These are phyloP conservation scores for Neurospora terricola DNA, from an alignment of 495 filamentous ascomycete species.

Conservation along the genomic window DNA sequence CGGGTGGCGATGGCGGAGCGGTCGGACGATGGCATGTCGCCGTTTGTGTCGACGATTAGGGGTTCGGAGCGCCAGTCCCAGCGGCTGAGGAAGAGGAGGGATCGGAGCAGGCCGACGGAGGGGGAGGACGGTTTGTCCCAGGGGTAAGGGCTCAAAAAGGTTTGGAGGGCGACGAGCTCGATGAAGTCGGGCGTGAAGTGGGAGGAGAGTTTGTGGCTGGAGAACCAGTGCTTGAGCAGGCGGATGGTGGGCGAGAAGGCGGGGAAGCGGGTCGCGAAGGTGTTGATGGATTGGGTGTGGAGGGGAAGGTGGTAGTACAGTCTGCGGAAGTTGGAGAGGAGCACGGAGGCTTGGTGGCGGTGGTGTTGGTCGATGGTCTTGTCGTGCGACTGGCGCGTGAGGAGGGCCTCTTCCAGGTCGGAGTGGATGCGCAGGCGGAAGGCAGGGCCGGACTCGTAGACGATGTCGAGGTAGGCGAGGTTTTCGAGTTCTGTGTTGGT, in stretches of 20 bases:
- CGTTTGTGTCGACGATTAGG: slow-evolving; percentile 63
- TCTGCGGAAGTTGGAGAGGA: slow-evolving; percentile 61
- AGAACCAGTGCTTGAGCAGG: slow-evolving; percentile 86
- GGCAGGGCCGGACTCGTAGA: slow-evolving; percentile 54
- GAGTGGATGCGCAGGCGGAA: slow-evolving; percentile 65
- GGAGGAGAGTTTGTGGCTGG: slow-evolving; percentile 62
- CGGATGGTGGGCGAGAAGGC: slow-evolving; percentile 75
- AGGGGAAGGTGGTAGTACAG: slow-evolving; percentile 62
- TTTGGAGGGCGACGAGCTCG: slow-evolving; percentile 64
- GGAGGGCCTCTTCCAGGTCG: slow-evolving; percentile 73
- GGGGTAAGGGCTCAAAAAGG: slow-evolving; percentile 74
- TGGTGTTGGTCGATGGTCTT: slow-evolving; percentile 48
- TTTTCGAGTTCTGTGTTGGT: slow-evolving; percentile 56
- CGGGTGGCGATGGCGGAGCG: slow-evolving; percentile 55
- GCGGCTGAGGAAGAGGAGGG: slow-evolving; percentile 61
- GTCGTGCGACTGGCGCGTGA: slow-evolving; percentile 69
- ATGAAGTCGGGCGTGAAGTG: slow-evolving; percentile 73
- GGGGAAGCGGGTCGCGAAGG: slow-evolving; percentile 70
- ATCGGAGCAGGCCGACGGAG: slow-evolving; percentile 73
- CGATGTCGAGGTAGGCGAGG: slow-evolving; percentile 71
- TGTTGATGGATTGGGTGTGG: slow-evolving; percentile 69
- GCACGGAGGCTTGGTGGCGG: slow-evolving; percentile 55
- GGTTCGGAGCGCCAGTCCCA: slow-evolving; percentile 91
- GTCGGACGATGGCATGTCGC: slow-evolving; percentile 42
- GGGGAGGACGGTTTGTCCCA: slow-evolving; percentile 69